Evolutionary conservation across 1,284 basidiomycete genomes (phyloP).

Genomic region (Pseudozyma pruni): DNA sequence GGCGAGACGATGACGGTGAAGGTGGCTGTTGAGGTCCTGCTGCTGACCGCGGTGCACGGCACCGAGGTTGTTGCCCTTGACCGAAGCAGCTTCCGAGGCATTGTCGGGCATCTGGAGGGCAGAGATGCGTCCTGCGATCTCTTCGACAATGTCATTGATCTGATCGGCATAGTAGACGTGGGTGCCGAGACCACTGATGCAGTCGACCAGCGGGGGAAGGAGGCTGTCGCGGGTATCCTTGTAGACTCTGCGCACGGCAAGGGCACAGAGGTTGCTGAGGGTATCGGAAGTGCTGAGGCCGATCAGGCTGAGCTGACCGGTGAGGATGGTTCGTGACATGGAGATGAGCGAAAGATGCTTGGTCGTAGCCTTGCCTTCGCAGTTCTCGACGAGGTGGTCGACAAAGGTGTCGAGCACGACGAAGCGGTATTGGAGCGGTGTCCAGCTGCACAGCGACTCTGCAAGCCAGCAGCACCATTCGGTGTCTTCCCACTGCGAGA

Average conservation of each 20-base stretch:
- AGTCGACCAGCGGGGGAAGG: conserved; percentile 78
- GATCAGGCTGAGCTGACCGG: conserved; percentile 82
- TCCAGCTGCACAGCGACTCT: conserved; percentile 80
- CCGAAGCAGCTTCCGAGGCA: conserved; percentile 66
- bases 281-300: conserved; percentile 92
- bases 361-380: conserved; percentile 73
- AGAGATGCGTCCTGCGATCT: conserved; percentile 81
- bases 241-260: conserved; percentile 79
- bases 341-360: conserved; percentile 79
- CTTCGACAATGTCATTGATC: conserved; percentile 89
- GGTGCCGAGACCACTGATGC: conserved; percentile 83
- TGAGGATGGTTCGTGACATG: conserved; percentile 84
- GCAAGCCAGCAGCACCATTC: conserved; percentile 86
- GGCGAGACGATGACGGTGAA: conserved; percentile 57
- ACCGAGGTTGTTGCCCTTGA: conserved; percentile 68
- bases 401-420: conserved; percentile 86
- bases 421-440: conserved; percentile 90
- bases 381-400: conserved; percentile 79
- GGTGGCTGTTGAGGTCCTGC: conserved; percentile 39
- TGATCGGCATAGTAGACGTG: conserved; percentile 97
- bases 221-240: conserved; percentile 72
- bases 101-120: conserved; percentile 76
- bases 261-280: conserved; percentile 72
- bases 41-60: conserved; percentile 41
- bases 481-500: conserved; percentile 76